A percentile compares a stretch with the other conserved stretches of the same genome.
Evolutionary conservation across 805 yeast genomes (phyloP).

Genomic region (Torulaspora maleeae): DNA sequence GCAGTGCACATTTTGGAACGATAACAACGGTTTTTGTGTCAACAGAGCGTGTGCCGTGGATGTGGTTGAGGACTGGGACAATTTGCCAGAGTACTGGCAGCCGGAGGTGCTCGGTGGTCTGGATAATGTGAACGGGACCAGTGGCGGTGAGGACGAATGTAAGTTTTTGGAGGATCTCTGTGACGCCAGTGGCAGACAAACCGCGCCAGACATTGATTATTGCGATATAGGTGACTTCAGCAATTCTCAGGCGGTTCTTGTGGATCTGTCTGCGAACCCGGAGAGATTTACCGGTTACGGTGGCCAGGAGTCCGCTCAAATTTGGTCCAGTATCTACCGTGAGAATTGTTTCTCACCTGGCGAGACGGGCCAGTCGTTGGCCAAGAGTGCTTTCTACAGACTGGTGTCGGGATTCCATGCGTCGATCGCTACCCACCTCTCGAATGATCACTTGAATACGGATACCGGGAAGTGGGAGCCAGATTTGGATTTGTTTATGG

Average conservation of each 20-base stretch:
- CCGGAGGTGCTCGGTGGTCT: constrained; percentile 56
- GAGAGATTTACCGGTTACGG: constrained; percentile 96
- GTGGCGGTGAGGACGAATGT: constrained; percentile 31
- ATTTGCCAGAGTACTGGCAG: constrained; percentile 66
- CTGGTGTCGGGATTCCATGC: constrained; percentile 92
- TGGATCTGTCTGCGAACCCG: constrained; percentile 81
- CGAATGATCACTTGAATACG: constrained; percentile 72
- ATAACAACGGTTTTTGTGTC: constrained; percentile 73
- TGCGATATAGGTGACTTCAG: constrained; percentile 59
- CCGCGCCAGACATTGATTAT: constrained; percentile 51
- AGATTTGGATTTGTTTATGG: constrained; percentile 73
- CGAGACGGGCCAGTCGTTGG: constrained; percentile 60
- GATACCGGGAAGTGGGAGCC: constrained; percentile 81
- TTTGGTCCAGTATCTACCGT: constrained; percentile 88
- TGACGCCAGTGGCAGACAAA: constrained; percentile 9
- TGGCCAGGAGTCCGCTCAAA: constrained; percentile 85
- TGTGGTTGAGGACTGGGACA: constrained; percentile 66
- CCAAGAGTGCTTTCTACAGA: constrained; percentile 83
- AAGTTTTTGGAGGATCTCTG: constrained; percentile 39
- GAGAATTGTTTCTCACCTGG: constrained; percentile 75
- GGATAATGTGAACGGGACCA: constrained; percentile 31
- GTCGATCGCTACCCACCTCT: constrained; percentile 86
- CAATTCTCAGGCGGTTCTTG: constrained; percentile 70
- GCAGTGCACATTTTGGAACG: constrained; percentile 83
- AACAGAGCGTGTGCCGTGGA: constrained; percentile 89